Conservation (phyloP, 805 yeast species). For the Phaffomyces antillensis region DNA sequence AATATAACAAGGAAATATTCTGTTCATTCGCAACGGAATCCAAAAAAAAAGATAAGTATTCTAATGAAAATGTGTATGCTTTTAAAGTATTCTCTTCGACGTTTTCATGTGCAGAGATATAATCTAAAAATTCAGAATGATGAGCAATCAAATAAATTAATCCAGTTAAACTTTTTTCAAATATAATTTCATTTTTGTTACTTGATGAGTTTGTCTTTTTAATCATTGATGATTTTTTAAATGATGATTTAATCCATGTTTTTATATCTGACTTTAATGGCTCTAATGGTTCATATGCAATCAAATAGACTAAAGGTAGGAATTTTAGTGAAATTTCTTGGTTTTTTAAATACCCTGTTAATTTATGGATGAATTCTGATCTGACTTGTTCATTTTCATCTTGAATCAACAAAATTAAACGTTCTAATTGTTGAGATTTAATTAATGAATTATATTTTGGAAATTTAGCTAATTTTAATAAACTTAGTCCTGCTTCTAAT, state of each 20-base stretch:
- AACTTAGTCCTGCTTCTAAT: slow-evolving; percentile 56
- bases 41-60: slow-evolving; percentile 54
- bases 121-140: slow-evolving; percentile 54
- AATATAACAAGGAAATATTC: slow-evolving; percentile 67
- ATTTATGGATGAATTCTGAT: slow-evolving; percentile 35
- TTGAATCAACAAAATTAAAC: slow-evolving; percentile 52
- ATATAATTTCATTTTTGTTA: slow-evolving; percentile 36
- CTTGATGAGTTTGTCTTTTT: slow-evolving; percentile 13
- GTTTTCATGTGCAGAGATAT: slow-evolving; percentile 26
- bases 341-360: slow-evolving; percentile 45
- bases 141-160: slow-evolving; percentile 67
- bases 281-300: slow-evolving; percentile 67
- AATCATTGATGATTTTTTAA: slow-evolving; percentile 23
- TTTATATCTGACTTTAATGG: slow-evolving; percentile 41
- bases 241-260: slow-evolving; percentile 66
- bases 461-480: slow-evolving; percentile 56
- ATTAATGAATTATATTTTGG: slow-evolving; percentile 47
- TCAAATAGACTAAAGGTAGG: slow-evolving; percentile 59
- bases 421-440: slow-evolving; percentile 42
- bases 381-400: slow-evolving; percentile 62
- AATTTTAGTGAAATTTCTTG: slow-evolving; percentile 57
- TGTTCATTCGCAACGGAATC: slow-evolving; percentile 54
- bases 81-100: slow-evolving; percentile 25
- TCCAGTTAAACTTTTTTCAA: slow-evolving; percentile 63
- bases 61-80: slow-evolving; percentile 48